Evolutionary conservation across 202 grass and related monocot species (phyloP).

Genomic region (Musa balbisiana): DNA sequence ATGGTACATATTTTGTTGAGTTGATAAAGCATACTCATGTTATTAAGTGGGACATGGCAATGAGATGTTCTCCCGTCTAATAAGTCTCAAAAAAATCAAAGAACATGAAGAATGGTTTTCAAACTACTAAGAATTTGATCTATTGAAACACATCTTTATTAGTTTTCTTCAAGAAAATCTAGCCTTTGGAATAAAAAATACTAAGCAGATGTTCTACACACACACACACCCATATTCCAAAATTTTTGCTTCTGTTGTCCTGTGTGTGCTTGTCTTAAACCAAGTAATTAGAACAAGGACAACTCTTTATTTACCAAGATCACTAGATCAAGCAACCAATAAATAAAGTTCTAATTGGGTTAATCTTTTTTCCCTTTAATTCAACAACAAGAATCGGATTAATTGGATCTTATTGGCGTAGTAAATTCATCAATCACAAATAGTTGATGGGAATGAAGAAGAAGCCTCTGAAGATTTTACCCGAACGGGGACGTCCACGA

Average conservation of each 20-base stretch:
- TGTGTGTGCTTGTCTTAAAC: too few species aligned
- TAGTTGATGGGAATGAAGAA: neutral
- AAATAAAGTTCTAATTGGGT: neutral
- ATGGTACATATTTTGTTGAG: too few species aligned
- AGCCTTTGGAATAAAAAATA: neutral
- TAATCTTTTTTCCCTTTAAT: neutral
- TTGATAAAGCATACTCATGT: too few species aligned
- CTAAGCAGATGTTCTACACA: neutral
- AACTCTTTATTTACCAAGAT: neutral
- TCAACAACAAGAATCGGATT: constrained; percentile 2
- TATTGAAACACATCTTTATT: neutral
- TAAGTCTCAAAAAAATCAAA: too few species aligned
- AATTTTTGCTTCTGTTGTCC: too few species aligned
- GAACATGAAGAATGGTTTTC: too few species aligned
- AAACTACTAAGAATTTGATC: neutral
- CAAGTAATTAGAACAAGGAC: neutral
- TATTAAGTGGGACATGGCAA: too few species aligned
- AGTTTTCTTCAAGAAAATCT: neutral
- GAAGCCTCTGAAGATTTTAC: constrained; percentile 18
- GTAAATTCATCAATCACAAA: neutral
- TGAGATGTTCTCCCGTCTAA: too few species aligned
- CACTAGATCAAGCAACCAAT: neutral
- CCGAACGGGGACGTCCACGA: constrained; percentile 53
- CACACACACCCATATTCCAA: too few species aligned
- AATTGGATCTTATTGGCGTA: neutral